These are phyloP conservation scores for Pseudofabraea citricarpa DNA, from an alignment of 2,329 filamentous ascomycete species.

Conservation along the genomic window DNA sequence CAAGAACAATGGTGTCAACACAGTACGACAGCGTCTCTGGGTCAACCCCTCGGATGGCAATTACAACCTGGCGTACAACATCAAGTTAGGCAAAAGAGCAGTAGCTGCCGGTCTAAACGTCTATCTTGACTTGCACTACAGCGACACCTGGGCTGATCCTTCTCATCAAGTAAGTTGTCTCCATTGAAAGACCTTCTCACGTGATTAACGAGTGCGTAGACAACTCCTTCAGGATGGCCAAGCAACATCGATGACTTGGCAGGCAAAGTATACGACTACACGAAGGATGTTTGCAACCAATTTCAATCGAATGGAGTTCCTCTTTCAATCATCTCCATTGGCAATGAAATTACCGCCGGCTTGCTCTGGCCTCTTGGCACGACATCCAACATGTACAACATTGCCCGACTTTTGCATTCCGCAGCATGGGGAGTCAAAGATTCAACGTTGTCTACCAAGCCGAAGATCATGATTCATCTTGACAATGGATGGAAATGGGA, in stretches of 20 bases:
- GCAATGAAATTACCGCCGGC: slow-evolving; percentile 67
- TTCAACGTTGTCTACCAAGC: slow-evolving; percentile 48
- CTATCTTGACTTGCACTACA: slow-evolving; percentile 61
- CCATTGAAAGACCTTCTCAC: slow-evolving; percentile 1
- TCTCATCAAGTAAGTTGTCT: slow-evolving; percentile 44
- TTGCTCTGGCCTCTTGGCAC: slow-evolving; percentile 62
- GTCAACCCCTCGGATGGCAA: slow-evolving; percentile 60
- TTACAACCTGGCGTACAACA: slow-evolving; percentile 67
- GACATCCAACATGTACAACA: slow-evolving; percentile 50
- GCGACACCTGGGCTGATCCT: slow-evolving; percentile 69
- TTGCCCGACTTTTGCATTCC: slow-evolving; percentile 59
- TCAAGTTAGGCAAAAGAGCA: slow-evolving; percentile 61
- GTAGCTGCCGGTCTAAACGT: slow-evolving; percentile 53
- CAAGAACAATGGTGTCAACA: slow-evolving; percentile 58
- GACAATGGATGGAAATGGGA: slow-evolving; percentile 72
- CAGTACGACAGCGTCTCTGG: slow-evolving; percentile 67
- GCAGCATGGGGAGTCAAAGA: slow-evolving; percentile 62
- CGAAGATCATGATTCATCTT: slow-evolving; percentile 70
- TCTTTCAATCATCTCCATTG: slow-evolving; percentile 62
- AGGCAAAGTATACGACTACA: slow-evolving; percentile 66
- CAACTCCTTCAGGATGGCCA: slow-evolving; percentile 60
- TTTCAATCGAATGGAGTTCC: slow-evolving; percentile 52
- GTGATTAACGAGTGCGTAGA: slow-evolving; percentile 20
- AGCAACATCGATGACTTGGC: slow-evolving; percentile 52
- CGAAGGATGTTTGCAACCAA: slow-evolving; percentile 52